Evolutionary conservation across 257 asterid species (phyloP).

Genomic region (Lavandula angustifolia): DNA sequence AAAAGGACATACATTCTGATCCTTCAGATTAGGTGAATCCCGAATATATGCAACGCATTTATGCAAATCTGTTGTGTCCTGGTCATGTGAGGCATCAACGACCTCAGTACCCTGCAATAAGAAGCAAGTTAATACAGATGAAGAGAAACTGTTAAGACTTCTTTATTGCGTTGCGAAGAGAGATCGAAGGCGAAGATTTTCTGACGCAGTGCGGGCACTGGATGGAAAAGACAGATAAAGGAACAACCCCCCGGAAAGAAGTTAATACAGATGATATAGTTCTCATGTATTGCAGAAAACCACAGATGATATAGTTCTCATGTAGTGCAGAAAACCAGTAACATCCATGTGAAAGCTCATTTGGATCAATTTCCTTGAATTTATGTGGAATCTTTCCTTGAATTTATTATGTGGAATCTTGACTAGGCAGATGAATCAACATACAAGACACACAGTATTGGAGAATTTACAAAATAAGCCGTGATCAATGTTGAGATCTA

Average conservation of each 20-base stretch:
- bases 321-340: slow-evolving; percentile 15
- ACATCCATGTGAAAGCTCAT: neutral
- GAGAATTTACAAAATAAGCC: neutral
- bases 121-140: neutral
- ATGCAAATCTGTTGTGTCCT: slow-evolving; percentile 89
- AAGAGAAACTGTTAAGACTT: too few species aligned
- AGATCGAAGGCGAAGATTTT: too few species aligned
- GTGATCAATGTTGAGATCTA: neutral
- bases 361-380: slow-evolving; percentile 3
- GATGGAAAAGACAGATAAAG: too few species aligned
- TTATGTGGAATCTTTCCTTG: slow-evolving; percentile 2
- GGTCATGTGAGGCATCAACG: slow-evolving; percentile 78
- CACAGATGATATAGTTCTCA: too few species aligned
- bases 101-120: slow-evolving; percentile 73
- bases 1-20: slow-evolving; percentile 54
- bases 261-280: slow-evolving; percentile 19
- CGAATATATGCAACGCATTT: slow-evolving; percentile 71
- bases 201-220: too few species aligned
- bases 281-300: slow-evolving; percentile 16
- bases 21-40: slow-evolving; percentile 47
- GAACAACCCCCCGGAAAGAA: too few species aligned
- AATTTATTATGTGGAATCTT: slow-evolving; percentile 3
- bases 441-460: neutral
- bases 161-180: too few species aligned
- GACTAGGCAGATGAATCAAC: neutral